phyloP scores from a whole-genome alignment of 176 grass and related monocot genomes.

The Panicum miliaceum region DNA sequence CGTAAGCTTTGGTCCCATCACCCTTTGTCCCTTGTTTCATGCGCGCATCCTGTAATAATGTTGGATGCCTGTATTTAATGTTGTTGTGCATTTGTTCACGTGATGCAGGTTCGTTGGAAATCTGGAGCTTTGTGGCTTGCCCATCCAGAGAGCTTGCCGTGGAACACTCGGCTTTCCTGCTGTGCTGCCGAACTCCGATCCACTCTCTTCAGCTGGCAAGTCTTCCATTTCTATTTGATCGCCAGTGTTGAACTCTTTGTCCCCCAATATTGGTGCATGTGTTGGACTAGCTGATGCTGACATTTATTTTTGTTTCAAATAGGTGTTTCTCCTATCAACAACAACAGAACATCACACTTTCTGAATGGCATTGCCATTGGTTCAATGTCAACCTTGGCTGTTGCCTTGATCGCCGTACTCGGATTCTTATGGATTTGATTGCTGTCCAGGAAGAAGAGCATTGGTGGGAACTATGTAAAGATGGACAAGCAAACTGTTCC shows the following conservation, averaged over 20 bases:
- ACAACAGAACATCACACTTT: conserved; percentile 76
- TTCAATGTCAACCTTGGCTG: conserved; percentile 90
- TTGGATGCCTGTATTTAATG: conserved; percentile 6
- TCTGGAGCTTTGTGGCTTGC: conserved; percentile 92
- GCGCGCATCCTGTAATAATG: neutral
- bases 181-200: conserved; percentile 70
- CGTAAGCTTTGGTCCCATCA: conserved; percentile 60
- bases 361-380: conserved; percentile 91
- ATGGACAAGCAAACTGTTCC: conserved; percentile 71
- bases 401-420: conserved; percentile 70
- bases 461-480: conserved; percentile 70
- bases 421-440: conserved; percentile 92
- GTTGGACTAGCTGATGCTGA: neutral
- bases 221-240: neutral
- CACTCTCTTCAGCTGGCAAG: conserved; percentile 72
- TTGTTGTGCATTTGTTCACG: conserved; percentile 24
- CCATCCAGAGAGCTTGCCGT: conserved; percentile 79
- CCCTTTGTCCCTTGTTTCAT: conserved; percentile 7
- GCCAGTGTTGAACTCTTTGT: neutral
- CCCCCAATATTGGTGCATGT: neutral
- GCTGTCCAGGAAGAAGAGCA: conserved; percentile 79
- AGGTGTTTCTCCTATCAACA: conserved; percentile 70
- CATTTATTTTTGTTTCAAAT: neutral
- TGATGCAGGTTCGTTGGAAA: conserved; percentile 87
- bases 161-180: conserved; percentile 88